Evolutionary conservation across 164 flowering plant species (phyloP).

Genomic region (Berberis thunbergii): DNA sequence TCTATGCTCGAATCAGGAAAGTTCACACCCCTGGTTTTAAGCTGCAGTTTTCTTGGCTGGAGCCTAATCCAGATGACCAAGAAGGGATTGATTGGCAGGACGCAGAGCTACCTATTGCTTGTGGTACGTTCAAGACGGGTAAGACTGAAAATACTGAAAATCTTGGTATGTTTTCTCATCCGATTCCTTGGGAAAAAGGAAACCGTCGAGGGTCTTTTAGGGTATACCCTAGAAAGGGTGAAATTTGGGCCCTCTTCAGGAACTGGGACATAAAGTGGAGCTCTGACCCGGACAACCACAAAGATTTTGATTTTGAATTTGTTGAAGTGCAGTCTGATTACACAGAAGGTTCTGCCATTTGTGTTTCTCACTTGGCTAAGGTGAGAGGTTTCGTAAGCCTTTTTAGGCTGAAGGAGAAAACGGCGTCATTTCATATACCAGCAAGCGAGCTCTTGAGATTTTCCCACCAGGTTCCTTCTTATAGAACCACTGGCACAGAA

Average conservation of each 20-base stretch:
- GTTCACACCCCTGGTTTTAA: conserved; percentile 37
- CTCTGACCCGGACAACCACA: conserved; percentile 20
- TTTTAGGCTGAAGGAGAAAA: conserved; percentile 28
- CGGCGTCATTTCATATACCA: conserved; percentile 21
- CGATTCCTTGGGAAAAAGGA: conserved; percentile 26
- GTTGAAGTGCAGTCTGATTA: conserved; percentile 62
- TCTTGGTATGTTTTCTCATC: conserved; percentile 54
- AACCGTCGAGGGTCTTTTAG: conserved; percentile 5
- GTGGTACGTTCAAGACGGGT: conserved; percentile 58
- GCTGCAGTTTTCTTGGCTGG: conserved; percentile 68
- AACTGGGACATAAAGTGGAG: conserved; percentile 54
- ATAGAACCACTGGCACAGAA: conserved; percentile 37
- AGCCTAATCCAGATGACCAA: conserved; percentile 39
- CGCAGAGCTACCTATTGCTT: conserved; percentile 47
- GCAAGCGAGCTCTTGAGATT: conserved; percentile 34
- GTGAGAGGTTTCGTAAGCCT: conserved; percentile 49
- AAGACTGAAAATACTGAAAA: conserved; percentile 21
- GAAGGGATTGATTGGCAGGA: conserved; percentile 31
- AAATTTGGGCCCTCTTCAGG: conserved; percentile 79
- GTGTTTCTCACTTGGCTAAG: conserved; percentile 43
- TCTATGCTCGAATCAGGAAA: conserved; percentile 55
- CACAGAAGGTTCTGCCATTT: conserved; percentile 29
- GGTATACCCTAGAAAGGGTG: conserved; percentile 60
- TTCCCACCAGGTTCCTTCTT: conserved; percentile 49
- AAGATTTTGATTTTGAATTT: conserved; percentile 39